Conservation (phyloP, 2,329 filamentous ascomycete genomes). For the Malbranchea cinnamomea region DNA sequence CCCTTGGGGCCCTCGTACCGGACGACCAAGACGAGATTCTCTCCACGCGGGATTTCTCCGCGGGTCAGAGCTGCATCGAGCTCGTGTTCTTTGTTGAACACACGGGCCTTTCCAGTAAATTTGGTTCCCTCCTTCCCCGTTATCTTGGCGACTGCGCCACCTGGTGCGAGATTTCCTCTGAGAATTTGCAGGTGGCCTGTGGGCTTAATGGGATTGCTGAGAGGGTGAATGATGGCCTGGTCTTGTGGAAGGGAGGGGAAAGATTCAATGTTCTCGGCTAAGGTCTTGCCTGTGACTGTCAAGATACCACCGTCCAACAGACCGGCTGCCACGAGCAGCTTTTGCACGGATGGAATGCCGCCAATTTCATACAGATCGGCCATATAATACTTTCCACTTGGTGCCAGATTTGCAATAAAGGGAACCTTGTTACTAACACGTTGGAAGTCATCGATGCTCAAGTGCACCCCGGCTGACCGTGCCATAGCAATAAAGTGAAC, state of each 20-base stretch:
- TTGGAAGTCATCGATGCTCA: conserved; percentile 72
- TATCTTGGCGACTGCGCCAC: conserved; percentile 86
- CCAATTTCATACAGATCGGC: conserved; percentile 76
- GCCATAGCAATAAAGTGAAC: conserved; percentile 87
- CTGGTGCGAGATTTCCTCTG: conserved; percentile 72
- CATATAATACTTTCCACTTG: conserved; percentile 73
- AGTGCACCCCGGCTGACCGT: conserved; percentile 60
- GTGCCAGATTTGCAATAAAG: conserved; percentile 72
- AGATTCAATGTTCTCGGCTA: conserved; percentile 64
- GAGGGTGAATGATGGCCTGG: conserved; percentile 68
- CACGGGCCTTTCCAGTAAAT: conserved; percentile 66
- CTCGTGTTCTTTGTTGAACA: conserved; percentile 74
- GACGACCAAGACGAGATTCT: conserved; percentile 79
- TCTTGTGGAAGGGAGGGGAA: conserved; percentile 64
- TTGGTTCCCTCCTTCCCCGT: conserved; percentile 81
- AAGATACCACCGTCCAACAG: conserved; percentile 63
- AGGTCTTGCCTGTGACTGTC: conserved; percentile 71
- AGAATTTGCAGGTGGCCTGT: conserved; percentile 83
- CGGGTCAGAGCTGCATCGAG: conserved; percentile 60
- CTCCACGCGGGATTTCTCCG: conserved; percentile 55
- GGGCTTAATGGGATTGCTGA: conserved; percentile 70
- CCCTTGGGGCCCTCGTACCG: conserved; percentile 90
- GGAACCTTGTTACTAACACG: conserved; percentile 69
- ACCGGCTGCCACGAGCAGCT: conserved; percentile 61
- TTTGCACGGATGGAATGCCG: conserved; percentile 72